Base-by-base conservation (phyloP, 805 yeast species). In the Monosporozyma yasuniensis region DNA sequence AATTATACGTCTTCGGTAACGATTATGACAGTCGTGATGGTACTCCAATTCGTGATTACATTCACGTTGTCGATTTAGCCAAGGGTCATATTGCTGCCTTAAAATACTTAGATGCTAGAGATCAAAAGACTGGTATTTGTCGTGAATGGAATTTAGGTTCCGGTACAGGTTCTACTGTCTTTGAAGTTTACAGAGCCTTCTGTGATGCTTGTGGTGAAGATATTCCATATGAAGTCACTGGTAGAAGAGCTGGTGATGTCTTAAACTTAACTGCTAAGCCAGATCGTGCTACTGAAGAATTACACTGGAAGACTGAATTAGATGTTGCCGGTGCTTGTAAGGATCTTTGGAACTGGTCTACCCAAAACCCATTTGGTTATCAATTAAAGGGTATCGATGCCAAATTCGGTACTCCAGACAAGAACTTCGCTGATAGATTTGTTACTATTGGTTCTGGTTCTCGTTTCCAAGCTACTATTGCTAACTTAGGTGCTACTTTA, bases 71-170 rank as follows among this genome's bases (percentile, higher is more conserved):
- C 50, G 95, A 86, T 62, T 76, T 86, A 52, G 89, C 91, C 8
- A 72, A 72, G 57, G 95, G 91, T 46, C 93, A 86, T 57, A 69
- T 84, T 50, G 79, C 88, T 27, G 88, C 91, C 3, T 70, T 86
- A 56, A 68, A 75, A 44, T 80, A 81, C 61, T 72, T 86, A 47
- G 60, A 61, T 16, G 46, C 51, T 8, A 46, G 50, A 27, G 48
- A 49, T 6, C 56, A 58, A n/a, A 66, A 71, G 32, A 48, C 52
- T 1, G 87, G 86, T 7, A 69, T 79, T 47, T 80, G 75, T 59
- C 74, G 89, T 48, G 91, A 80, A 63, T 86, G 93, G 93, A 86
- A 86, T 62, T 74, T 86, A 50, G 95, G 95, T 42, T 80, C 90
- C 12, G 95, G 95, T 28, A 76, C 70, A 23, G 95, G 95, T n/a